A percentile compares a stretch with the other conserved stretches of the same genome.
These are phyloP conservation scores for Eimeria necatrix DNA, from an alignment of 169 alveolate genomes.

Conservation along the genomic window DNA sequence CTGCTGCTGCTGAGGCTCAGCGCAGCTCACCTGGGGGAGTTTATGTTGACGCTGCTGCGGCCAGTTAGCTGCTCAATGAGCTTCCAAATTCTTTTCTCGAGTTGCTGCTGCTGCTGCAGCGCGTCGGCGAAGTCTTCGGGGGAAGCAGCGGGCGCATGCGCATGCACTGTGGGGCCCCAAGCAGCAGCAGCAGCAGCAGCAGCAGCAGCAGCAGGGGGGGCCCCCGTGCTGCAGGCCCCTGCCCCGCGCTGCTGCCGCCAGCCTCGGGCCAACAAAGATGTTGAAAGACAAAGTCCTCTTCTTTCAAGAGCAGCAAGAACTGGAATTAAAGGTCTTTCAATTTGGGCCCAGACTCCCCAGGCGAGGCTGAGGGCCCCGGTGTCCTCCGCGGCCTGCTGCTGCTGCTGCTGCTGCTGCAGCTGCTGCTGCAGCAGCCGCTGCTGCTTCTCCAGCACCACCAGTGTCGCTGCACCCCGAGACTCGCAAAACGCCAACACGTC, in stretches of 20 bases:
- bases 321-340: neutral
- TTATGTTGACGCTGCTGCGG: neutral
- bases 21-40: slow-evolving; percentile 34
- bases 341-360: slow-evolving; percentile 33
- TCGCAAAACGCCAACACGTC: neutral
- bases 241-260: neutral
- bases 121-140: slow-evolving; percentile 38
- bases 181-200: neutral
- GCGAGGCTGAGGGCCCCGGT: slow-evolving; percentile 9
- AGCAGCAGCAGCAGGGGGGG: neutral
- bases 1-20: neutral
- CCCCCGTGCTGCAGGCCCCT: neutral
- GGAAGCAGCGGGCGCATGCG: neutral
- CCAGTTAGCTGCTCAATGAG: slow-evolving; percentile 39
- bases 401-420: slow-evolving; percentile 20
- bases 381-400: slow-evolving; percentile 33
- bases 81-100: slow-evolving; percentile 11
- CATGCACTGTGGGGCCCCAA: neutral
- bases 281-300: neutral
- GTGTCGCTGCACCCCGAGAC: neutral
- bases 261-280: neutral
- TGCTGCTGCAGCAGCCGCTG: neutral
- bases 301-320: neutral
- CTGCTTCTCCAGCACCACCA: neutral
- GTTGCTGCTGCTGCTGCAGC: slow-evolving; percentile 16